Percentiles rank a stretch among this genome's conserved stretches.
Evolutionary conservation across 2,329 filamentous ascomycete species (phyloP).

Genomic region (Ilyonectria destructans): DNA sequence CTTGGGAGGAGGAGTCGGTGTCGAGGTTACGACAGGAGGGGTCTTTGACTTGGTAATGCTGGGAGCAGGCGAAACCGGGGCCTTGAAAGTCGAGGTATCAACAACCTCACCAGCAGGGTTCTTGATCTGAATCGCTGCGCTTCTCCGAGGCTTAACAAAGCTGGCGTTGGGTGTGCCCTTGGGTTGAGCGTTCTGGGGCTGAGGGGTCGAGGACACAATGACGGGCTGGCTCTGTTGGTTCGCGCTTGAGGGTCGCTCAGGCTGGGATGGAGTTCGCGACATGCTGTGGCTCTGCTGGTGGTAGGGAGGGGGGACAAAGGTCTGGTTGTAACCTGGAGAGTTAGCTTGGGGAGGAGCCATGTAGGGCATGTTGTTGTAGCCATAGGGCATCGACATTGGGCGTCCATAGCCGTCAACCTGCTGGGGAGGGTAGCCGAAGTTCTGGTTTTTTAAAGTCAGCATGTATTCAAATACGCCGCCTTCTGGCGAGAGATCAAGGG

Average conservation of each 20-base stretch:
- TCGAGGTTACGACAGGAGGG: conserved; percentile 80
- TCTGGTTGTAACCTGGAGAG: conserved; percentile 67
- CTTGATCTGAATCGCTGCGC: conserved; percentile 87
- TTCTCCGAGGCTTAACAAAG: conserved; percentile 75
- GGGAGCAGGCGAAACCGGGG: conserved; percentile 71
- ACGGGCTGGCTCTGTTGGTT: conserved; percentile 73
- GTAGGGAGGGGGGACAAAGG: conserved; percentile 59
- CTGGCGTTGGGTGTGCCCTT: conserved; percentile 63
- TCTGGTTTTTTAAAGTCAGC: conserved; percentile 82
- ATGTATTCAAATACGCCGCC: conserved; percentile 80
- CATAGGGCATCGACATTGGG: conserved; percentile 59
- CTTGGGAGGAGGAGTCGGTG: conserved; percentile 86
- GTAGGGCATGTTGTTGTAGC: conserved; percentile 65
- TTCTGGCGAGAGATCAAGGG: conserved; percentile 77
- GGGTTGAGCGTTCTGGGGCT: conserved; percentile 75
- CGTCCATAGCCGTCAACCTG: conserved; percentile 58
- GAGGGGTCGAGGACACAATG: conserved; percentile 74
- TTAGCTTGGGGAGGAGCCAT: conserved; percentile 64
- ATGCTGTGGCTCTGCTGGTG: conserved; percentile 77
- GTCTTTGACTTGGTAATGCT: conserved; percentile 73
- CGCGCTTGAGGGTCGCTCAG: conserved; percentile 79
- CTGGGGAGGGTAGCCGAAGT: conserved; percentile 68
- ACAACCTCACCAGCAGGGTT: conserved; percentile 85
- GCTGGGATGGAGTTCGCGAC: conserved; percentile 88
- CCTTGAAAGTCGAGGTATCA: conserved; percentile 75